Base-by-base conservation (phyloP, 164 flowering plant genomes). In the Platanus orientalis region DNA sequence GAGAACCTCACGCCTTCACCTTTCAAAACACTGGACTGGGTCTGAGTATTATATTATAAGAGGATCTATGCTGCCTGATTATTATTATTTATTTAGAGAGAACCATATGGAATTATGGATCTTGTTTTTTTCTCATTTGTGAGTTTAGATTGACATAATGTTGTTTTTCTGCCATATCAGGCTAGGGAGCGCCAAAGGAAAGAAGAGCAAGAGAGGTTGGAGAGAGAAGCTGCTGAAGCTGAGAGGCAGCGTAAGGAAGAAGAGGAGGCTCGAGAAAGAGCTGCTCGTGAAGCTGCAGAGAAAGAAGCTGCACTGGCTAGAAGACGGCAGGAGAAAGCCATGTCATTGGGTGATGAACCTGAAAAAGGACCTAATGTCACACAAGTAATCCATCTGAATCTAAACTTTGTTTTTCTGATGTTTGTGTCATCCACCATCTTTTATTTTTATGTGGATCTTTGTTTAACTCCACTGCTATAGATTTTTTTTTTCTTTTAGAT, bases 201-300 rank as follows among this genome's bases (percentile, higher is more conserved):
- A 77, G 98, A 94, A 81, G 97, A 91, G 76, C 86, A 89, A 75
- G 97, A 89, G 62, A 70, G 87, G 60, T 63, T 82, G 55, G 93
- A 82, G 76, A 83, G 90, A 67, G 96, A 94, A 78, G 96, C 90
- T 75, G 95, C 93, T 64, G 98, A 91, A 80, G 96, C 90, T 70
- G 95, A 91, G 81, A 86, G 86, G 78, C 83, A 81, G 72, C 84
- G 68, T 10, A 84, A 83, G 80, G 97, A 94, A 77, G 97, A 94
- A 75, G 93, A 83, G 70, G 97, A 94, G 78, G 93, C 96, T 64
- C 86, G 67, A 60, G 86, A 84, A 75, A 86, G 86, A 80, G 95
- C 81, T 63, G 86, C 77, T 17, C 84, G 73, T 59, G 98, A 86
- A 78, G 93, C 92, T 68, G 95, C 86, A 47, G 92, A 94, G 69